phyloP scores from a whole-genome alignment of 2,329 filamentous ascomycete species.

The Venturia aucupariae region DNA sequence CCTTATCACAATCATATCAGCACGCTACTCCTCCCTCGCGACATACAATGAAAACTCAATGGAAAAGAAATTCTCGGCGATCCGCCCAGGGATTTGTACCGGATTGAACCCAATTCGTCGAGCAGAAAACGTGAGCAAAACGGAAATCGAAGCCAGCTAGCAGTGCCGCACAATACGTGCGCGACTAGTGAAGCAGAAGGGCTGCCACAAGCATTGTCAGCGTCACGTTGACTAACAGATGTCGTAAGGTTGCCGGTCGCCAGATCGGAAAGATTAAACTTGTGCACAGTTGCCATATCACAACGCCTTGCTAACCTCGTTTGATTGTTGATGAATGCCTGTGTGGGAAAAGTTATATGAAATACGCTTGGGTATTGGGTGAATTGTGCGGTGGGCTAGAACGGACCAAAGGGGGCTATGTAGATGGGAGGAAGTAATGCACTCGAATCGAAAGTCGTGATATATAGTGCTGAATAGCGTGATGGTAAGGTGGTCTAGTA shows the following conservation, averaged over 20 bases:
- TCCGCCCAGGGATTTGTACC: not conserved
- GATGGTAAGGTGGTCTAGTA: not conserved
- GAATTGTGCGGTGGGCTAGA: not conserved
- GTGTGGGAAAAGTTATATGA: not conserved
- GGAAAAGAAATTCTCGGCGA: not conserved
- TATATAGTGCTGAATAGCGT: not conserved
- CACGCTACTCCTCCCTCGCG: not conserved
- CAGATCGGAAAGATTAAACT: not conserved
- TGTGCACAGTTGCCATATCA: not conserved
- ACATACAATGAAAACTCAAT: not conserved
- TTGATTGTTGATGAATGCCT: not conserved
- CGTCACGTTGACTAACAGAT: not conserved
- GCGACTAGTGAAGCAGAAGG: not conserved
- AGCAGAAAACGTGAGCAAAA: not conserved
- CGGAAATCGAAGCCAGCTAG: not conserved
- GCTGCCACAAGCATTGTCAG: not conserved
- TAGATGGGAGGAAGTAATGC: not conserved
- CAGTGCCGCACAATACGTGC: not conserved
- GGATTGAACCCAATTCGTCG: not conserved
- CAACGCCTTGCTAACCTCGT: not conserved
- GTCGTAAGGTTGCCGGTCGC: not conserved
- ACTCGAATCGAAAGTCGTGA: not conserved
- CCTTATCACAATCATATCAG: not conserved
- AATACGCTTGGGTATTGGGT: not conserved
- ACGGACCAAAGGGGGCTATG: not conserved